phyloP scores from a whole-genome alignment of 352 stramenopile genomes.

The Halophytophthora polymorphica region DNA sequence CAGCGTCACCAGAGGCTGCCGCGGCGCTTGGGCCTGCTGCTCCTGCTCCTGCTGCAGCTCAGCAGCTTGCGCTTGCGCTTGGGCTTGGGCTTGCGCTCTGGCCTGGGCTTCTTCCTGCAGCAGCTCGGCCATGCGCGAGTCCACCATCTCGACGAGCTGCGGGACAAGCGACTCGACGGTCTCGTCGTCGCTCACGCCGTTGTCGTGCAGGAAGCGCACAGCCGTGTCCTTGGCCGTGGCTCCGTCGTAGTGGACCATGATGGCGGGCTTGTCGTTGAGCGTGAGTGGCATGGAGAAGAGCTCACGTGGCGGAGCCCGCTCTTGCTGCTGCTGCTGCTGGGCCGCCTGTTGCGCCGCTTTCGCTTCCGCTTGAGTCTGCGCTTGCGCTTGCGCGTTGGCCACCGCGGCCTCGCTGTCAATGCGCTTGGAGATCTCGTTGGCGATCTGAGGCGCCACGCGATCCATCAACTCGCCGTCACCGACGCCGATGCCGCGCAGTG shows the following conservation, averaged over 20 bases:
- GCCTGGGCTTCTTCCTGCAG: slow-evolving; percentile 34
- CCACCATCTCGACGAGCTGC: slow-evolving; percentile 57
- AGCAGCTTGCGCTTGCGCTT: slow-evolving; percentile 9
- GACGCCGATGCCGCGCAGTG: slow-evolving; percentile 42
- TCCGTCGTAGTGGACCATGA: slow-evolving; percentile 68
- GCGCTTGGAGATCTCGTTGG: slow-evolving; percentile 49
- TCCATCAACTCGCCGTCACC: slow-evolving; percentile 48
- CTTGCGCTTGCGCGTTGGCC: neutral
- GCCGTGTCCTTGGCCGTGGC: slow-evolving; percentile 57
- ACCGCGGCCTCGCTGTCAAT: slow-evolving; percentile 22
- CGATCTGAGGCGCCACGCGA: slow-evolving; percentile 54
- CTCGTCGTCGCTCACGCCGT: slow-evolving; percentile 44
- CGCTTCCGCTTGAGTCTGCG: no score
- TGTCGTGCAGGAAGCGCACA: slow-evolving; percentile 53
- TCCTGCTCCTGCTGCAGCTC: slow-evolving; percentile 8
- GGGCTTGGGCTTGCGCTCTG: neutral
- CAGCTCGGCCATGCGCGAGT: slow-evolving; percentile 43
- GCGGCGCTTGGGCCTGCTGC: slow-evolving; percentile 9
- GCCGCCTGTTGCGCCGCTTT: neutral
- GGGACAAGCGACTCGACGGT: slow-evolving; percentile 40
- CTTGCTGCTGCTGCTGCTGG: slow-evolving; percentile 1
- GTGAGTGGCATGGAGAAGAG: slow-evolving; percentile 70
- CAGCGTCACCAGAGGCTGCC: slow-evolving; percentile 41
- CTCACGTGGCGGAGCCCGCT: slow-evolving; percentile 28
- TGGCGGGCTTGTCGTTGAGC: slow-evolving; percentile 35